Evolutionary conservation across 345 rosid genomes (phyloP).

Genomic region (Dimocarpus longan): DNA sequence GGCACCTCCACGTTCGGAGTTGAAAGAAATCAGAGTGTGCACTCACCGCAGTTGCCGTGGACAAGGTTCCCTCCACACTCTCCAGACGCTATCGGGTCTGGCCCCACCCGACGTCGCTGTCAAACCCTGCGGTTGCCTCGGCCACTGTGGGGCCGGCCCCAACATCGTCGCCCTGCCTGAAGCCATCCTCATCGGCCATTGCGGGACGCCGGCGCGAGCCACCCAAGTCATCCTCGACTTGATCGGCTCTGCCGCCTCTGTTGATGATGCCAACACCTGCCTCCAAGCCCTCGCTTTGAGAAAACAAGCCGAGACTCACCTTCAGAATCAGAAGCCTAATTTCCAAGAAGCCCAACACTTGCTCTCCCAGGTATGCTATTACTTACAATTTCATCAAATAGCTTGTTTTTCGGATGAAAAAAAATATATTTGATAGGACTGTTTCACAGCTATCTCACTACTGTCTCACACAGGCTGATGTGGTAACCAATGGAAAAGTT

Average conservation of each 20-base stretch:
- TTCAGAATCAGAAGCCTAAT: constrained; percentile 45
- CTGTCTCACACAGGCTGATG: no score
- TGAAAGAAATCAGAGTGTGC: constrained; percentile 68
- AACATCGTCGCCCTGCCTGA: constrained; percentile 73
- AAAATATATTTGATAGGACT: no score
- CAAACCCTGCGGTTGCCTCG: constrained; percentile 70
- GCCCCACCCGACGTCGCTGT: constrained; percentile 68
- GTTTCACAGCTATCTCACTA: no score
- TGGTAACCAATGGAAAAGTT: no score
- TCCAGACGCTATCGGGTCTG: constrained; percentile 57
- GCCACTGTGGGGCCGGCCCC: constrained; percentile 90
- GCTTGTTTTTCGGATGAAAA: no score
- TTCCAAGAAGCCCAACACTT: constrained; percentile 55
- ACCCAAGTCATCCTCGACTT: constrained; percentile 50
- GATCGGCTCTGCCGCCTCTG: constrained; percentile 29
- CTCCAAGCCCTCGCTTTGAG: constrained; percentile 67
- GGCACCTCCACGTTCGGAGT: constrained; percentile 19
- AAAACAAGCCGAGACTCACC: constrained; percentile 50
- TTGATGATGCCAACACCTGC: constrained; percentile 30
- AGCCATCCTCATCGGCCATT: constrained; percentile 62
- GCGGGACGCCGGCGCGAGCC: constrained; percentile 71
- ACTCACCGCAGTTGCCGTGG: constrained; percentile 80
- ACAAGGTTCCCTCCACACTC: constrained; percentile 75
- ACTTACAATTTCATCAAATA: no score
- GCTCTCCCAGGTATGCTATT: constrained; percentile 57